These are phyloP conservation scores for Skeletonema grethae DNA, from an alignment of 108 stramenopile species.

Conservation along the genomic window DNA sequence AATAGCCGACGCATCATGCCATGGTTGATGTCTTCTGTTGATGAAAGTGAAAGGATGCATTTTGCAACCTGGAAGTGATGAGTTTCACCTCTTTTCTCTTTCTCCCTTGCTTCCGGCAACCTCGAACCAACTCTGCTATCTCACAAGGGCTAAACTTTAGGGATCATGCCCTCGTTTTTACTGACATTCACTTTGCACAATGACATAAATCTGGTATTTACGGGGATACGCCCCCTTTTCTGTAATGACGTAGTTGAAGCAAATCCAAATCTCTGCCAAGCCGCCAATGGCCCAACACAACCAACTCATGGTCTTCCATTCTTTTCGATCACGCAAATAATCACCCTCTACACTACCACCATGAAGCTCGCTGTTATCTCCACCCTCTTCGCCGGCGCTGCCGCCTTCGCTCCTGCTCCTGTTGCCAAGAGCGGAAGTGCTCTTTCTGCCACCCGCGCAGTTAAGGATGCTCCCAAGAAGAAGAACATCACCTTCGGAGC, in stretches of 20 bases:
- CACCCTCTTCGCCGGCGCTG: slow-evolving; percentile 65
- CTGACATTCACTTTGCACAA: background rate
- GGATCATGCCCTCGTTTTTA: background rate
- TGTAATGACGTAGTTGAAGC: slow-evolving; percentile 3
- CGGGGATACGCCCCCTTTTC: background rate
- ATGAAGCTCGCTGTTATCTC: slow-evolving; percentile 77
- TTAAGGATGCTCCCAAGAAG: slow-evolving; percentile 6
- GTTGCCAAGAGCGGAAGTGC: slow-evolving; percentile 58
- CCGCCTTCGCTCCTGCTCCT: slow-evolving; percentile 75
- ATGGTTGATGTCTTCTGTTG: background rate
- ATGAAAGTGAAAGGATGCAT: too few relatives aligned
- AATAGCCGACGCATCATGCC: background rate
- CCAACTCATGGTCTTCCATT: background rate
- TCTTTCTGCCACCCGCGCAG: slow-evolving; percentile 51
- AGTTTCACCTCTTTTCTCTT: background rate
- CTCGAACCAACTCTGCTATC: too few relatives aligned
- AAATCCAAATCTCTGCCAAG: background rate
- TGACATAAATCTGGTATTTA: background rate
- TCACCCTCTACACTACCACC: slow-evolving; percentile 11
- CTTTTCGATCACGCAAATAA: background rate
- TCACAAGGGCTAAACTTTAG: too few relatives aligned
- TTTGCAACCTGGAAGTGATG: too few relatives aligned
- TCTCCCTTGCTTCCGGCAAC: background rate
- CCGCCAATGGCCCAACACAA: background rate
- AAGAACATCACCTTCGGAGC: slow-evolving; percentile 4